Evolutionary conservation across 495 filamentous ascomycete species (phyloP).

Genomic region (Penicillium macrosclerotiorum): DNA sequence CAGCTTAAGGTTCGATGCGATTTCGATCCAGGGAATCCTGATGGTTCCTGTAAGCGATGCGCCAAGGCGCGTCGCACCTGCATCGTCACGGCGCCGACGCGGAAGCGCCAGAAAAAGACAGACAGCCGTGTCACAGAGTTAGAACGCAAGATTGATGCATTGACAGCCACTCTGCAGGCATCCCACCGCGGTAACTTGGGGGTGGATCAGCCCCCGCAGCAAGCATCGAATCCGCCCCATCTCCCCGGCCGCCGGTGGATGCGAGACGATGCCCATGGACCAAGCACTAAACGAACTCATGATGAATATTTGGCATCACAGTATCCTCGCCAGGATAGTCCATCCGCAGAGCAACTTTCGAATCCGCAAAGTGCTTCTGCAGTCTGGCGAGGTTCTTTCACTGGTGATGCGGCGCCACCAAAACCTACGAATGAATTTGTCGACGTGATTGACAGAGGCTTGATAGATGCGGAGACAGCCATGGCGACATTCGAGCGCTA

Average conservation of each 20-base stretch:
- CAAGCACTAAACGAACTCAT: slow-evolving; percentile 25
- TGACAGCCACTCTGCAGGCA: slow-evolving; percentile 74
- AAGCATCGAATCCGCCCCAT: neutral
- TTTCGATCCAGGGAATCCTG: slow-evolving; percentile 51
- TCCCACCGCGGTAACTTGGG: slow-evolving; percentile 20
- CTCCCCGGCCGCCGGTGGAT: slow-evolving; percentile 18
- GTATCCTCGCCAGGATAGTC: slow-evolving; percentile 20
- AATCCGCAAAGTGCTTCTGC: slow-evolving; percentile 9
- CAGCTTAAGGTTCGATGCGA: slow-evolving; percentile 90
- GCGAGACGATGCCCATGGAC: slow-evolving; percentile 5
- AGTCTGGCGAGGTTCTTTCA: slow-evolving; percentile 16
- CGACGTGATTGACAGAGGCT: slow-evolving; percentile 69
- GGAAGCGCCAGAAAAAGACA: slow-evolving; percentile 91
- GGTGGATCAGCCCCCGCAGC: neutral
- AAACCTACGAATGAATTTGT: slow-evolving; percentile 37
- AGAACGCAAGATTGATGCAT: slow-evolving; percentile 88
- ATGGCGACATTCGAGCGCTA: slow-evolving; percentile 66
- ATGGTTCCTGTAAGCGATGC: slow-evolving; percentile 79
- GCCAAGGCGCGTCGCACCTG: slow-evolving; percentile 78
- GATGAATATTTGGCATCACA: slow-evolving; percentile 20
- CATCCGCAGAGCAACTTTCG: slow-evolving; percentile 22
- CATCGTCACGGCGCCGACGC: slow-evolving; percentile 74
- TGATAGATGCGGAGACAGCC: slow-evolving; percentile 64
- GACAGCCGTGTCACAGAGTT: slow-evolving; percentile 89
- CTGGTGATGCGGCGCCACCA: slow-evolving; percentile 8